Conservation (phyloP, 176 grass and related monocot species). For the Tuctoria greenei region DNA sequence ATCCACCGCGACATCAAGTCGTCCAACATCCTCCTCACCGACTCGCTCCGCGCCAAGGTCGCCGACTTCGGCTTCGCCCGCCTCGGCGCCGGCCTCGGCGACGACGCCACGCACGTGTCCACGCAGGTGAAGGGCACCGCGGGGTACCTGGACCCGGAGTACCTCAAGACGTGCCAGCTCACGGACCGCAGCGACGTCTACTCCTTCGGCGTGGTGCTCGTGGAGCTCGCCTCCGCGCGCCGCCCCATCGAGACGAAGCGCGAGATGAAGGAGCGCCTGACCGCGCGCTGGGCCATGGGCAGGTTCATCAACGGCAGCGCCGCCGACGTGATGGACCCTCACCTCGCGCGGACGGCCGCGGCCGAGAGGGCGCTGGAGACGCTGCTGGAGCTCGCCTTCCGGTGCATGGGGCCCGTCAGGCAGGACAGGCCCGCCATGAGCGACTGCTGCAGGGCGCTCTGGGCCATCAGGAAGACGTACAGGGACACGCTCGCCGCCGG, state of each 20-base stretch:
- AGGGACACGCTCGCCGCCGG: slow-evolving; percentile 40
- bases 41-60: slow-evolving; percentile 85
- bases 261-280: slow-evolving; percentile 62
- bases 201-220: slow-evolving; percentile 86
- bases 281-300: slow-evolving; percentile 66
- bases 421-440: slow-evolving; percentile 64
- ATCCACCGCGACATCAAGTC: slow-evolving; percentile 99
- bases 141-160: slow-evolving; percentile 95
- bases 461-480: slow-evolving; percentile 77
- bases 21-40: slow-evolving; percentile 90
- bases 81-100: slow-evolving; percentile 42
- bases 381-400: slow-evolving; percentile 67
- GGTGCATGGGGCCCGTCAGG: slow-evolving; percentile 59
- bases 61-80: slow-evolving; percentile 93
- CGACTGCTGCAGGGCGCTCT: slow-evolving; percentile 60
- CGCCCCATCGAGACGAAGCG: slow-evolving; percentile 71
- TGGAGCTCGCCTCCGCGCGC: slow-evolving; percentile 67
- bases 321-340: slow-evolving; percentile 64
- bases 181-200: slow-evolving; percentile 96
- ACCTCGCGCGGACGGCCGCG: slow-evolving; percentile 38
- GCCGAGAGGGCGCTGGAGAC: slow-evolving; percentile 41
- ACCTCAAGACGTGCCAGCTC: slow-evolving; percentile 87
- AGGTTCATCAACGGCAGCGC: slow-evolving; percentile 45
- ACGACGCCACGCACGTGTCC: slow-evolving; percentile 47
- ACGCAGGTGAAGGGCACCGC: slow-evolving; percentile 96